Base-by-base conservation (phyloP, 208 protist species). In the Wallacemonas sp. region DNA sequence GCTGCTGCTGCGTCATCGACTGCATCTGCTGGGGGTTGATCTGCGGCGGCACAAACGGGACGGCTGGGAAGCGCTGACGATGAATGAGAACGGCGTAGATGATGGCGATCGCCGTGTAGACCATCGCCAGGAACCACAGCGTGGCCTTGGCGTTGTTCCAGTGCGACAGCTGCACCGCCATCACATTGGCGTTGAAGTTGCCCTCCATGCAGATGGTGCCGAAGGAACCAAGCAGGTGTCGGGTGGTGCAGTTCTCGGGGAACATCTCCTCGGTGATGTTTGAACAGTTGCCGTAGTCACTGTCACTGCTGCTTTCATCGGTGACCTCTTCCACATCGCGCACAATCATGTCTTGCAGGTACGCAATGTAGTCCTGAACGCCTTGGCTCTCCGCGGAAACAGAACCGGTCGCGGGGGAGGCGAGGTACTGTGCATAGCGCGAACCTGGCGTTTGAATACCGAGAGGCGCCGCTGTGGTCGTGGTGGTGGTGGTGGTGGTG, bases 61-160 rank as follows among this genome's bases (percentile, higher is more conserved):
- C 34, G 3, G 38, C 44, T 11, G 54, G 73, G 46, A 75, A 49
- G 6, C 81, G 82, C 33, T 88, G 80, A n/a, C 47, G 55, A 49
- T 81, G 55, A 24, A 91, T 65, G 29, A 90, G 60, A 1, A 70
- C 43, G 23, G 84, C 89, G 63, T 85, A 93, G 1, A 92, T 1
- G 32, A 93, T 24, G 2, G 83, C 71, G 17, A 88, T 52, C 6
- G 64, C 39, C 48, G 80, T 85, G 70, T 87, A 90, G 14, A 91
- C 41, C 63, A 90, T 68, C 17, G 84, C 81, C n/a, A 95, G 34
- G 29, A 86, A 87, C 72, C 86, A 95, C 44, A 95, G 52, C 38
- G 78, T 80, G 49, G 79, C 71, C 6, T 85, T 76, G 32, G 74
- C 67, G 62, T 78, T 83, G 38, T 76, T 92, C 84, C 86, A 95